Evolutionary conservation across 345 rosid genomes (phyloP), one percentile per base, ranked within the genome.

Genomic region (Passiflora organensis): DNA sequence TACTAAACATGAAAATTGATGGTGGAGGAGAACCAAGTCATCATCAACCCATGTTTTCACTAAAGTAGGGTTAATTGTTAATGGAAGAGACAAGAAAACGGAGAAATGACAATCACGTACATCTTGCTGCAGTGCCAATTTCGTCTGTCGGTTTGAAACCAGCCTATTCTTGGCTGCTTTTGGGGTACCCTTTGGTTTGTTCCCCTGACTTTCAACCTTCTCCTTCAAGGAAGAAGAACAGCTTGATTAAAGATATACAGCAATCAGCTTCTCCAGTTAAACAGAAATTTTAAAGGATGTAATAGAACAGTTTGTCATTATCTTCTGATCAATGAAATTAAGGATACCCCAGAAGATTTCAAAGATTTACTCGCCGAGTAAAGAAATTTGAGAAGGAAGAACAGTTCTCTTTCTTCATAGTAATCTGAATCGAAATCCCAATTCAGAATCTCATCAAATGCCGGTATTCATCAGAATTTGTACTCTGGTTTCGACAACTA

Each of bases 41-140:
- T 13, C 21, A 1, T 48, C 28, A 47, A 28, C 19, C 13, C 24
- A 50, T 32, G 39, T 10, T 14, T 50, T 3, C 54, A 28, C 18
- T 12, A 20, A 22, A 23, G 51, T 20, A 16, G 24, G n/a, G 51
- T 5, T 34, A 16, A 10, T 11, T 16, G 21, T 32, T 10, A 32
- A 38, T 34, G 15, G n/a, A 36, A 16, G 13, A 34, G 18, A 37
- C 25, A 37, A 41, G 14, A 16, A 38, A 28, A 48, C 14, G 47
- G 55, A 32, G 17, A 21, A 5, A 52, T 16, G 39, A 32, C 15
- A 41, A 13, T 41, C 37, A 13, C n/a, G 9, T 76, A 91, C 96
- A 80, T 91, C 95, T 77, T 80, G 83, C 41, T 79, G 79, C 63
- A 91, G 66, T 36, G 94, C 76, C 59, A 75, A 50, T 73, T 79